A percentile compares a stretch with the other conserved stretches of the same genome.
These are phyloP conservation scores for Gastrolobium villosum DNA, from an alignment of 306 rosid species.

Conservation along the genomic window DNA sequence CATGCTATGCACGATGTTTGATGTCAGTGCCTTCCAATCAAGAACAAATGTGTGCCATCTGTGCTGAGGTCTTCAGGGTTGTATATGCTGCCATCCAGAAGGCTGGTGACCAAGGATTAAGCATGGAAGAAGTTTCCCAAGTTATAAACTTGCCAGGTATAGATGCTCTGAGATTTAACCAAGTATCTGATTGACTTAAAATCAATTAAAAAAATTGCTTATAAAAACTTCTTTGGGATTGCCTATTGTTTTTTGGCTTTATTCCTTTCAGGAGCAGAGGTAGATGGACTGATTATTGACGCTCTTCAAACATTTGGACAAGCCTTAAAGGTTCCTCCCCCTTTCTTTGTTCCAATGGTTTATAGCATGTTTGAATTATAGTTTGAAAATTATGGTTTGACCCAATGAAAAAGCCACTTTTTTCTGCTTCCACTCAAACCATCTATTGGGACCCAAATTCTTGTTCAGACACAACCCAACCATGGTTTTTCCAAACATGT, in stretches of 20 bases:
- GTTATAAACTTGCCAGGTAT: conserved; percentile 76
- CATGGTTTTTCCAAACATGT: conserved; percentile 18
- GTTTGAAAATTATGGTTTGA: conserved; percentile 8
- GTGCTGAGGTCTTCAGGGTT: conserved; percentile 69
- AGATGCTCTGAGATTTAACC: conserved; percentile 34
- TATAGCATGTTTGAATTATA: conserved; percentile 25
- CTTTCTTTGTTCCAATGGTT: conserved; percentile 16
- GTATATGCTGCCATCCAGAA: conserved; percentile 78
- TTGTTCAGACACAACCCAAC: not conserved
- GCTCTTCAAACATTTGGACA: conserved; percentile 80
- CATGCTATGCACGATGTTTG: conserved; percentile 67
- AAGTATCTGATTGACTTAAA: conserved; percentile 28
- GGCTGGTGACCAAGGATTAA: conserved; percentile 96
- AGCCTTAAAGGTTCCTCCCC: conserved; percentile 72
- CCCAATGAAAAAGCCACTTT: not conserved
- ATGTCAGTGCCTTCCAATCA: conserved; percentile 50
- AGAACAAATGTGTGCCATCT: conserved; percentile 57
- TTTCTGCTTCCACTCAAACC: not conserved
- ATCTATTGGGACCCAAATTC: conserved; percentile 32
- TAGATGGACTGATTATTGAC: conserved; percentile 68
- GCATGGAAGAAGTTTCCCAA: conserved; percentile 76
- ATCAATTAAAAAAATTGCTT: conserved; percentile 16
- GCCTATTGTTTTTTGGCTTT: conserved; percentile 41
- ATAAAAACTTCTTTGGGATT: conserved; percentile 28
- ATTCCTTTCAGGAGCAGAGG: conserved; percentile 66